Evolutionary conservation across 495 filamentous ascomycete genomes (phyloP), one percentile per base, ranked within the genome.

Genomic region (Rhypophila decipiens): DNA sequence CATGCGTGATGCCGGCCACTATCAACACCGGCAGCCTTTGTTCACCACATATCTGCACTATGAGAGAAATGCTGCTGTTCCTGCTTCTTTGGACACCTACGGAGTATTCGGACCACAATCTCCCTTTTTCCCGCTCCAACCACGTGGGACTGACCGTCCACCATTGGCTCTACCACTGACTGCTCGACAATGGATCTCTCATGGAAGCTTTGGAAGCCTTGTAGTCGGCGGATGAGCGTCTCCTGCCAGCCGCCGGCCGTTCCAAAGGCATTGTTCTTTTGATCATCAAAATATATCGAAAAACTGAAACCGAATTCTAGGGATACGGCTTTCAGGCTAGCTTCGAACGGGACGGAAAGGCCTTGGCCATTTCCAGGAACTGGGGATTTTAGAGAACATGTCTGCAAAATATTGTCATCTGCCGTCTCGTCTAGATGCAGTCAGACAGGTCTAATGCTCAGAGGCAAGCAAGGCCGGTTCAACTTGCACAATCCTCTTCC

Each of bases 361-460:
- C 31, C 53, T 45, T 48, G 39, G 35, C 53, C 41, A 49, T 45
- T 49, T 53, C 53, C 53, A 53, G 57, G 57, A 53, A 53, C 50
- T 53, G 53, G 57, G 53, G 50, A 49, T 42, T 38, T 20, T 22
- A 46, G 21, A 35, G 29, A 35, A 19, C 35, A 39, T 22, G 31
- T 44, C 41, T 15, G 39, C 29, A 24, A 17, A 39, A 39, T 22
- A 12, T 39, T 37, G n/a, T 18, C 34, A 29, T 44, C 42, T 52
- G 51, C 49, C 53, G 49, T 48, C 49, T 57, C 47, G 50, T 50
- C 45, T 54, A 38, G 42, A 18, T 37, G 40, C 46, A 39, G 22
- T 42, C 43, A 18, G 36, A 41, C 45, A 35, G 19, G n/a, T n/a
- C 29, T 31, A 7, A 13, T 13, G 7, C 7, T 31, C 27, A 7